A percentile compares a stretch with the other conserved stretches of the same genome.
These are phyloP conservation scores for Cynara cardunculus DNA, from an alignment of 129 eudicot species.

Conservation along the genomic window DNA sequence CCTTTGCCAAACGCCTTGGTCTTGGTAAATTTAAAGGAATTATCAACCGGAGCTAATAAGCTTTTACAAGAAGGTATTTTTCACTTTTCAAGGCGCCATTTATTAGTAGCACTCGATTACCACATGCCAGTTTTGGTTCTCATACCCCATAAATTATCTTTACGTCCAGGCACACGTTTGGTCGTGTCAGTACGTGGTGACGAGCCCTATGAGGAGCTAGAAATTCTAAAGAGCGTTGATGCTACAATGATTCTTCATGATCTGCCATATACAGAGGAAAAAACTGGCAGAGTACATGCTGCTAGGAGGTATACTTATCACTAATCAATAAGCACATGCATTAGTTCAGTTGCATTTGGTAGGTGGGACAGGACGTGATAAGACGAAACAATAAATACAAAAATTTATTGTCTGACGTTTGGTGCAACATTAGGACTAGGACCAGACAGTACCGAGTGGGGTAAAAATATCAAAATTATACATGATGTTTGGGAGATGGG, in stretches of 20 bases:
- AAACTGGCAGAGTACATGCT: constrained; percentile 89
- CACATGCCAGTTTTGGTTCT: constrained; percentile 9
- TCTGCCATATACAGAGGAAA: constrained; percentile 67
- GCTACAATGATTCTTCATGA: constrained; percentile 88
- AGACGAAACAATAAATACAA: too few relatives aligned
- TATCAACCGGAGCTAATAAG: constrained; percentile 76
- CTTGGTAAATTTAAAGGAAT: constrained; percentile 70
- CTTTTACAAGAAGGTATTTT: constrained; percentile 83
- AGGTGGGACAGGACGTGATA: too few relatives aligned
- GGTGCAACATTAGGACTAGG: too few relatives aligned
- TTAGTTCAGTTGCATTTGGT: neutral
- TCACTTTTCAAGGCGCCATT: neutral
- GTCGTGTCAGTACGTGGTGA: constrained; percentile 89
- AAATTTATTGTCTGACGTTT: too few relatives aligned
- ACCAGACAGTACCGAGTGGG: too few relatives aligned
- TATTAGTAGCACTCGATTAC: neutral
- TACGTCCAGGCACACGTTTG: constrained; percentile 72
- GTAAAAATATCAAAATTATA: too few relatives aligned
- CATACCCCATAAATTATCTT: neutral
- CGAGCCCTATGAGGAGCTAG: constrained; percentile 76
- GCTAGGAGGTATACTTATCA: constrained; percentile 67
- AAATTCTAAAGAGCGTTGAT: constrained; percentile 56
- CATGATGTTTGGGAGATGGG: too few relatives aligned
- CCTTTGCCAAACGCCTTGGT: constrained; percentile 88
- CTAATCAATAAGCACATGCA: neutral